phyloP scores from a whole-genome alignment of 768 basidiomycete genomes.

The Chalciporus sphaerocephalus region DNA sequence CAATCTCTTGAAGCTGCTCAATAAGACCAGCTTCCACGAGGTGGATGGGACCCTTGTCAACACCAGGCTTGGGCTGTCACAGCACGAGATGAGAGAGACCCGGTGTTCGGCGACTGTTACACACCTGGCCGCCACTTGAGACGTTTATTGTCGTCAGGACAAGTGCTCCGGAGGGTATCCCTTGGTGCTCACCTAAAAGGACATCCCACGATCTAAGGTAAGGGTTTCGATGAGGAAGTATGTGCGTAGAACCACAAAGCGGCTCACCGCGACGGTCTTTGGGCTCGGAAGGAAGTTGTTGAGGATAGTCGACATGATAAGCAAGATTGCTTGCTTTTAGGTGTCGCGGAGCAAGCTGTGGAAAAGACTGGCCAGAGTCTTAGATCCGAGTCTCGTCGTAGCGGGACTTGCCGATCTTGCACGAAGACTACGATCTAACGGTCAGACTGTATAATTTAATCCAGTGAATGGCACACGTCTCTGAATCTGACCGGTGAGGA shows the following conservation, averaged over 20 bases:
- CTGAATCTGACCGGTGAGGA: too few relatives aligned
- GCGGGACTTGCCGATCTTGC: conserved; percentile 9
- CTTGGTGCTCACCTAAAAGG: conserved; percentile 75
- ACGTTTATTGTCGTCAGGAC: conserved; percentile 12
- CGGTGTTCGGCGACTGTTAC: conserved; percentile 4
- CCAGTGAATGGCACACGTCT: too few relatives aligned
- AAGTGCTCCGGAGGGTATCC: neutral
- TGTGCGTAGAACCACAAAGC: neutral
- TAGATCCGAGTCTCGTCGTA: conserved; percentile 2
- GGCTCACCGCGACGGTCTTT: conserved; percentile 76
- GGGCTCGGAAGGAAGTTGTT: conserved; percentile 46
- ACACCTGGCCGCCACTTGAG: conserved; percentile 31
- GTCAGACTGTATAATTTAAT: too few relatives aligned
- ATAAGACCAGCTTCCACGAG: conserved; percentile 85
- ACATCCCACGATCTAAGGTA: conserved; percentile 79
- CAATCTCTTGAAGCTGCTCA: conserved; percentile 68
- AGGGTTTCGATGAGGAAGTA: conserved; percentile 6
- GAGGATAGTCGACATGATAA: conserved; percentile 20
- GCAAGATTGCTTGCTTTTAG: too few relatives aligned
- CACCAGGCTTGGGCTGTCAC: conserved; percentile 65
- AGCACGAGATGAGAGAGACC: conserved; percentile 10
- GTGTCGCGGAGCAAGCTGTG: too few relatives aligned
- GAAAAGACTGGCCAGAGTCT: too few relatives aligned
- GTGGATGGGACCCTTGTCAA: conserved; percentile 84
- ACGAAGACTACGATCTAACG: neutral